Conservation (phyloP, 441 rosid species). For the Adansonia gregorii region DNA sequence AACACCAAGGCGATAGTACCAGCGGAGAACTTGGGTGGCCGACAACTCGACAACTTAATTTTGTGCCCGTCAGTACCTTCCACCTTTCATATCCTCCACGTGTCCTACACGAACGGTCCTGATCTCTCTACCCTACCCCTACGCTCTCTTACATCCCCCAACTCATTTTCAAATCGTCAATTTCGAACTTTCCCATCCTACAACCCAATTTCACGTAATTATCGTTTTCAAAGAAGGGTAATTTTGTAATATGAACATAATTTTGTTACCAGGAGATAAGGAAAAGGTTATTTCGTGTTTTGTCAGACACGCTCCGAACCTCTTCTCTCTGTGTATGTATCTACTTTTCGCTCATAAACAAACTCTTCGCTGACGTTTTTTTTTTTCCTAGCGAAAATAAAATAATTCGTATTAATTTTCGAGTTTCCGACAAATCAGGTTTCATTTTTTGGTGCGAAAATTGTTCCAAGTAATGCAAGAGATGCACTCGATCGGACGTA, state of each 20-base stretch:
- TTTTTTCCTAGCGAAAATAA: not conserved
- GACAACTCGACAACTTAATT: constrained; percentile 65
- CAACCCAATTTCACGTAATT: not conserved
- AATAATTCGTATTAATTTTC: not conserved
- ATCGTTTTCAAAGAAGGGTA: not conserved
- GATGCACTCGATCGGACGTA: constrained; percentile 48
- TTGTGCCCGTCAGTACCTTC: constrained; percentile 46
- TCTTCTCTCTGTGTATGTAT: too few relatives aligned
- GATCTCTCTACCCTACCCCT: constrained; percentile 28
- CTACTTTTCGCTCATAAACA: not conserved
- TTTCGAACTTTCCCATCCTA: not conserved
- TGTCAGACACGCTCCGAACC: constrained; percentile 38
- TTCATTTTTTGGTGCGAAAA: not conserved
- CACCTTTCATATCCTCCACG: constrained; percentile 43
- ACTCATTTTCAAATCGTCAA: not conserved
- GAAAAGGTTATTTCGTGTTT: constrained; percentile 36
- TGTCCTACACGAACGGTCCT: constrained; percentile 35
- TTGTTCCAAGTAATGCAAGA: constrained; percentile 54
- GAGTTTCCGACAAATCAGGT: not conserved
- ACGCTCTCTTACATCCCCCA: not conserved
- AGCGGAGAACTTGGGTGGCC: constrained; percentile 60
- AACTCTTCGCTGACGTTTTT: not conserved
- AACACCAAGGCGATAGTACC: too few relatives aligned
- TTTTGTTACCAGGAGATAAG: constrained; percentile 28
- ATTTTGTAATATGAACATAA: constrained; percentile 26